A percentile compares a stretch with the other conserved stretches of the same genome.
Conservation (phyloP, 805 yeast genomes). For the Candida ficus region DNA sequence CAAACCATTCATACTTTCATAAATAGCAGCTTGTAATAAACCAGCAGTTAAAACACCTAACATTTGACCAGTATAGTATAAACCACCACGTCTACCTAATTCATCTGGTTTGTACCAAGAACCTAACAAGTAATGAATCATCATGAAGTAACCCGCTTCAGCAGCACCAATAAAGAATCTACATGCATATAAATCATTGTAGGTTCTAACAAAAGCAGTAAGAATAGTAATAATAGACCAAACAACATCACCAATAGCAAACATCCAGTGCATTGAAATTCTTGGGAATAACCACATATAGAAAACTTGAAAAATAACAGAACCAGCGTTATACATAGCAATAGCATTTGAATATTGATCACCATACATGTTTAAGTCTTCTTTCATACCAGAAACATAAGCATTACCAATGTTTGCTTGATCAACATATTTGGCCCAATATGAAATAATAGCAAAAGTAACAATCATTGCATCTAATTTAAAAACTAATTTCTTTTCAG, state of each 20-base stretch:
- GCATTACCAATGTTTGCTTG: conserved; percentile 38
- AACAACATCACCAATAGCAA: conserved; percentile 12
- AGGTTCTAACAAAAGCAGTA: neutral
- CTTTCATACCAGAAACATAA: conserved; percentile 43
- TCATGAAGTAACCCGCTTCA: conserved; percentile 15
- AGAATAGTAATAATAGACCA: conserved; percentile 9
- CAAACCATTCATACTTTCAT: conserved; percentile 34
- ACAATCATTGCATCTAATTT: conserved; percentile 50
- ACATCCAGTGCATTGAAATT: conserved; percentile 41
- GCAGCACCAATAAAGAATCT: conserved; percentile 13
- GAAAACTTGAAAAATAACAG: conserved; percentile 57
- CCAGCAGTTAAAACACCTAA: conserved; percentile 51
- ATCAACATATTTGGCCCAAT: conserved; percentile 53
- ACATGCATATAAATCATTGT: neutral
- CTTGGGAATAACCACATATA: conserved; percentile 52
- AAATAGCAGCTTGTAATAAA: conserved; percentile 43
- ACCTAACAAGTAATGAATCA: conserved; percentile 51
- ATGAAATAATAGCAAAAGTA: conserved; percentile 50
- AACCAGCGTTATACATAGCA: conserved; percentile 54
- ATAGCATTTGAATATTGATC: conserved; percentile 59
- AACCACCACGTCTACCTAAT: conserved; percentile 53
- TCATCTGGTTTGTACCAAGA: conserved; percentile 54
- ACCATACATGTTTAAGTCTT: conserved; percentile 39
- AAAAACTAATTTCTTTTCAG: conserved; percentile 35
- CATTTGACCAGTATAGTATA: conserved; percentile 50